phyloP scores from a whole-genome alignment of 179 eudicot genomes.

The Silene noctiflora region DNA sequence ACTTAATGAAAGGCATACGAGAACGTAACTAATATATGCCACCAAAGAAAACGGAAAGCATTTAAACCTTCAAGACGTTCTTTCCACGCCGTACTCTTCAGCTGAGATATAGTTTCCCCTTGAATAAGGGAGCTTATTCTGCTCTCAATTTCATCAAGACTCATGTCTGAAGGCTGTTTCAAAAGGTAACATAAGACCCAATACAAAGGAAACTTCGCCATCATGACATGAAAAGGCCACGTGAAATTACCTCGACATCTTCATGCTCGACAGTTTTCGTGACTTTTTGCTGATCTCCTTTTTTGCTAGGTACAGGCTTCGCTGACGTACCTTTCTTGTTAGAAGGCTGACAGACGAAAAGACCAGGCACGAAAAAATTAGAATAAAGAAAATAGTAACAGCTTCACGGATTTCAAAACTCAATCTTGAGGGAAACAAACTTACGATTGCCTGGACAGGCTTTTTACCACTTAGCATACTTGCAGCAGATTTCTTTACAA shows the following conservation, averaged over 20 bases:
- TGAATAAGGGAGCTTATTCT: constrained; percentile 75
- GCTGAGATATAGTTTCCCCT: constrained; percentile 66
- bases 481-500: constrained; percentile 78
- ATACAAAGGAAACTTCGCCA: background rate
- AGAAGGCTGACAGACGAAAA: constrained; percentile 45
- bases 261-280: constrained; percentile 63
- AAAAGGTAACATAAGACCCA: constrained; percentile 8
- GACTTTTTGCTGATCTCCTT: constrained; percentile 60
- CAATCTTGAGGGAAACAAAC: constrained; percentile 25
- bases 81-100: constrained; percentile 96
- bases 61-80: constrained; percentile 92
- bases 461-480: constrained; percentile 98
- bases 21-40: background rate
- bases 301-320: constrained; percentile 62
- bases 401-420: background rate
- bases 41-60: background rate
- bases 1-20: background rate
- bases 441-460: constrained; percentile 75
- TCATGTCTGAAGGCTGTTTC: constrained; percentile 92
- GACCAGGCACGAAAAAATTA: constrained; percentile 1
- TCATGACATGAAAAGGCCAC: background rate
- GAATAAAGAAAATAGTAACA: background rate
- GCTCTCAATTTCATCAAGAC: constrained; percentile 93
- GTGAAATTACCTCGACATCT: constrained; percentile 81
- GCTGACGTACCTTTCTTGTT: constrained; percentile 60